phyloP scores from a whole-genome alignment of 129 eudicot genomes.

The Solidago caesia region DNA sequence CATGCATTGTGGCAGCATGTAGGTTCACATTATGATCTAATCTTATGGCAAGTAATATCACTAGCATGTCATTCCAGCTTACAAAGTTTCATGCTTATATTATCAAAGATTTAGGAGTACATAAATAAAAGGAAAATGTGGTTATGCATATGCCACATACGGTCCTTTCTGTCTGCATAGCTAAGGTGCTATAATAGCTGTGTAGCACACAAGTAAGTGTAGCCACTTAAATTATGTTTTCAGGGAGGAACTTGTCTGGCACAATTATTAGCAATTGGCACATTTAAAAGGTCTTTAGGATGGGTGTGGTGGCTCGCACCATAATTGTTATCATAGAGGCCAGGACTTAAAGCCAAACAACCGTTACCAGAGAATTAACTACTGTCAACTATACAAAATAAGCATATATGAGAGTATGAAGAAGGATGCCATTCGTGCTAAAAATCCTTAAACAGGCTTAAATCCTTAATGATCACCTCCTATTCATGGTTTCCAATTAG shows the following conservation, averaged over 20 bases:
- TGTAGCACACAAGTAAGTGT: too few species aligned
- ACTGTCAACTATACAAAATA: not conserved
- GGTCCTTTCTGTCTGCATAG: not conserved
- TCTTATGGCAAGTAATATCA: not conserved
- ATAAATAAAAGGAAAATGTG: not conserved
- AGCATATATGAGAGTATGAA: not conserved
- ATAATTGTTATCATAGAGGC: not conserved
- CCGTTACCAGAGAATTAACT: not conserved
- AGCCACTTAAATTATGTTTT: too few species aligned
- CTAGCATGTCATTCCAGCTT: not conserved
- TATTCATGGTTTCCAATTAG: not conserved
- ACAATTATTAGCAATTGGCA: not conserved
- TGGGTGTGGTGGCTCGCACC: too few species aligned
- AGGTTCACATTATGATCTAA: constrained; percentile 3
- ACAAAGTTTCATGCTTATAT: not conserved
- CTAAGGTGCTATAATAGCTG: too few species aligned
- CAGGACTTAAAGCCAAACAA: not conserved
- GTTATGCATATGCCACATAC: not conserved
- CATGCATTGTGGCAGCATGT: not conserved
- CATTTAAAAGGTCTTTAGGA: not conserved
- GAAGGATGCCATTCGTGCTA: not conserved
- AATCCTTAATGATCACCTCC: not conserved
- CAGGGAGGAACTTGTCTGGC: not conserved
- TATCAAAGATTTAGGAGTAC: not conserved
- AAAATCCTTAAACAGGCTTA: not conserved